Base-by-base conservation (phyloP, 1,139 yeast species). In the Pichia cactophila region DNA sequence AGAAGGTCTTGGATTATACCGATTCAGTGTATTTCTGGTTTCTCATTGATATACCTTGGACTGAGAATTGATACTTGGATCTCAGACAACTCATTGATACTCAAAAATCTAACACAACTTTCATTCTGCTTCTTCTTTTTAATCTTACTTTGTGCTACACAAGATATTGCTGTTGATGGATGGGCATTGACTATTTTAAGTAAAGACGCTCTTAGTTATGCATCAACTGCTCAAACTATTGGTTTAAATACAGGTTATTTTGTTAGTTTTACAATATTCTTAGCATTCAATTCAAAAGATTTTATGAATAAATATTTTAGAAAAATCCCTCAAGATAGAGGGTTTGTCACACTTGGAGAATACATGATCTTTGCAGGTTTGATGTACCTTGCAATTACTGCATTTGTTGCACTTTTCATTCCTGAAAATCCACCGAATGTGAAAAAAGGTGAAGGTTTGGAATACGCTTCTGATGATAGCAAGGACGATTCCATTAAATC, bases 151-250 rank as follows among this genome's bases (percentile, higher is more conserved):
- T 90, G 97, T 69, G 97, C 98, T 3, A 92, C 99, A 0, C 98
- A 92, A 66, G 99, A 92, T 64, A 92, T 92, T 50, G 97, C 98
- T 1, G 98, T 92, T 16, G 99, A 92, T 68, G 98, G 98, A 7
- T 92, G 98, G 98, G 97, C 97, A 0, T 70, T 92, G 61, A 92
- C 97, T 1, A 80, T 92, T 47, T 71, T 92, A 48, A 81, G 90
- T 17, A 82, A 81, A 26, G 80, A 80, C 41, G 86, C 95, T 23
- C 71, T 92, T 51, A 83, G 95, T n/a, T 92, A 80, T 68, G 98
- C 98, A 0, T 86, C 96, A 5, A 92, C 98, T 0, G 98, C 98
- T 0, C 99, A 92, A 66, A 94, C 98, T 0, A 79, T 92, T 44
- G 99, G 98, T 0, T 75, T 92, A 54, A 92, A 92, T 67, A 76